Conservation (phyloP, 1,139 yeast species). For the Petasospora rhodanensis region DNA sequence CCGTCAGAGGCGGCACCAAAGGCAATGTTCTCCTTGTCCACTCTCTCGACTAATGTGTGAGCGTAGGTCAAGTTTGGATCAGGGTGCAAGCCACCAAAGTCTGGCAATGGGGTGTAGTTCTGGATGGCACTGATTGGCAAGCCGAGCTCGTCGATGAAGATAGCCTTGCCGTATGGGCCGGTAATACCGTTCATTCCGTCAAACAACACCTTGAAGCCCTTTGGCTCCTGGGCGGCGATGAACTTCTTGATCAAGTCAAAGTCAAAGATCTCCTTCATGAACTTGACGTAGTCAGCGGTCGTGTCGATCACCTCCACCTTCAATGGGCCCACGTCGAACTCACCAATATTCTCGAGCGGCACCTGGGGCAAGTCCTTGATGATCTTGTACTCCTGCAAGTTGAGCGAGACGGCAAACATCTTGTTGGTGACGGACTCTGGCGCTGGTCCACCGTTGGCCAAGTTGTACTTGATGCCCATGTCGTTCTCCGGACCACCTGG, state of each 20-base stretch:
- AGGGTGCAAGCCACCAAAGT: conserved; percentile 97
- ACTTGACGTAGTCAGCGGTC: conserved; percentile 67
- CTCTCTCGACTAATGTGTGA: conserved; percentile 75
- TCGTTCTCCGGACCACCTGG: conserved; percentile 98
- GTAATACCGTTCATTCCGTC: conserved; percentile 95
- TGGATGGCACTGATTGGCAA: conserved; percentile 68
- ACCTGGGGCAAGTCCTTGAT: conserved; percentile 49
- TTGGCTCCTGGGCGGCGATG: conserved; percentile 41
- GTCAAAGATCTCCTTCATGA: conserved; percentile 85
- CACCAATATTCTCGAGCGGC: conserved; percentile 60
- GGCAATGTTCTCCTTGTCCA: conserved; percentile 73
- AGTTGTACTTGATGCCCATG: conserved; percentile 92
- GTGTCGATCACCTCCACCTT: conserved; percentile 80
- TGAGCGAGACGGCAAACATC: conserved; percentile 68
- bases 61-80: conserved; percentile 98
- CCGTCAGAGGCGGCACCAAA: conserved; percentile 99
- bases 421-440: conserved; percentile 91
- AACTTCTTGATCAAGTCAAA: conserved; percentile 76
- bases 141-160: conserved; percentile 82
- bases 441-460: conserved; percentile 98
- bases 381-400: conserved; percentile 57
- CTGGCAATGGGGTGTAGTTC: conserved; percentile 74
- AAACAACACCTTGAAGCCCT: conserved; percentile 67
- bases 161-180: conserved; percentile 89
- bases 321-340: conserved; percentile 43